Percentiles rank a stretch among this genome's conserved stretches.
Evolutionary conservation across 257 asterid genomes (phyloP).

Genomic region (Striga asiatica): DNA sequence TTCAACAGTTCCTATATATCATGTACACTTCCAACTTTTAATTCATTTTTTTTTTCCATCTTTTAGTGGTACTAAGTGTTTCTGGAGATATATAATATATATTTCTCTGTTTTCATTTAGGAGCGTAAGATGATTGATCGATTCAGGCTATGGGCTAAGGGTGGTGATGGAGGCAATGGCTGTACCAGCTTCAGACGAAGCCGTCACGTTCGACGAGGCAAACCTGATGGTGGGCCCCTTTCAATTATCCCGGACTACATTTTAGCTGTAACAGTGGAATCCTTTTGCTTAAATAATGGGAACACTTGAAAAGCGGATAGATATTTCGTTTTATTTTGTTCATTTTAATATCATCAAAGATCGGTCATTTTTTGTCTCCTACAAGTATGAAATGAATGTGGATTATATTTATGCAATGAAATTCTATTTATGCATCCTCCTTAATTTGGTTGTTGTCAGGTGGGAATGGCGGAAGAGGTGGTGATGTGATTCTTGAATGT

Average conservation of each 20-base stretch:
- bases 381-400: conserved; percentile 1
- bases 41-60: background rate
- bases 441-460: conserved; percentile 34
- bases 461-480: conserved; percentile 95
- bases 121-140: conserved; percentile 87
- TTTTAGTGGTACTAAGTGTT: background rate
- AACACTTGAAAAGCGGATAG: background rate
- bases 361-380: background rate
- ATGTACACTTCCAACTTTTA: background rate
- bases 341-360: background rate
- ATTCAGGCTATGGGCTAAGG: conserved; percentile 70
- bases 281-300: background rate
- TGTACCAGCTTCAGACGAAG: conserved; percentile 79
- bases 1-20: background rate
- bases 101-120: conserved; percentile 30
- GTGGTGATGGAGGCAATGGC: conserved; percentile 96
- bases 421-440: background rate
- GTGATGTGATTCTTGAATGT: conserved; percentile 81
- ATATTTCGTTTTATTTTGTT: no score
- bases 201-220: conserved; percentile 73
- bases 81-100: background rate
- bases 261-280: background rate
- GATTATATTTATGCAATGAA: conserved; percentile 11
- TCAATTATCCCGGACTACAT: background rate
- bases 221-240: conserved; percentile 71